Conservation (phyloP, 441 rosid genomes). For the Raphanus hybrid region DNA sequence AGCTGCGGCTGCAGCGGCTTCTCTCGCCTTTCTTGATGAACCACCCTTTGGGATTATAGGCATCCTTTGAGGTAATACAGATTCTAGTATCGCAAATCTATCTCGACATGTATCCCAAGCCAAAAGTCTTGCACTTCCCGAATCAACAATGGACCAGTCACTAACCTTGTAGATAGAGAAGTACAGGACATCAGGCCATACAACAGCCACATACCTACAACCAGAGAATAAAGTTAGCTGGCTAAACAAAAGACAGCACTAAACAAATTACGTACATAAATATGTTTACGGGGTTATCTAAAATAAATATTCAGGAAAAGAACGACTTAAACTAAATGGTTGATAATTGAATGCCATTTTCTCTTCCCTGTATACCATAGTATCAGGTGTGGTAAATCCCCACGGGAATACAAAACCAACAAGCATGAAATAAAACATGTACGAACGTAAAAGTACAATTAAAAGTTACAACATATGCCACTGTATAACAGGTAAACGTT, state of each 20-base stretch:
- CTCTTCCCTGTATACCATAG: constrained; percentile 1
- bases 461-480: background rate
- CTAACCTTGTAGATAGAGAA: constrained; percentile 94
- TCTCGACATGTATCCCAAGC: constrained; percentile 98
- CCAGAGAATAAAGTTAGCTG: constrained; percentile 33
- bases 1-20: constrained; percentile 98
- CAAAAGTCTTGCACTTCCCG: constrained; percentile 95
- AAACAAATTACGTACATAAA: constrained; percentile 7
- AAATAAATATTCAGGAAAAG: constrained; percentile 16
- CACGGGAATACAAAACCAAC: background rate
- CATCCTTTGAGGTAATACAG: constrained; percentile 81
- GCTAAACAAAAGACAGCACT: constrained; percentile 17
- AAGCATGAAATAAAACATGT: constrained; percentile 5
- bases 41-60: constrained; percentile 88
- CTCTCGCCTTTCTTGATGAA: constrained; percentile 92
- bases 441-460: background rate
- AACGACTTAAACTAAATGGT: constrained; percentile 10
- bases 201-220: constrained; percentile 92
- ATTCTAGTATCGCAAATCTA: constrained; percentile 93
- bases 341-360: constrained; percentile 6
- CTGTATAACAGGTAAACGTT: background rate
- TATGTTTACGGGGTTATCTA: constrained; percentile 12
- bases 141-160: constrained; percentile 96
- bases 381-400: background rate
- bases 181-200: constrained; percentile 98